Conservation (phyloP, 2,329 filamentous ascomycete genomes). For the Aspergillus ochraceoroseus region DNA sequence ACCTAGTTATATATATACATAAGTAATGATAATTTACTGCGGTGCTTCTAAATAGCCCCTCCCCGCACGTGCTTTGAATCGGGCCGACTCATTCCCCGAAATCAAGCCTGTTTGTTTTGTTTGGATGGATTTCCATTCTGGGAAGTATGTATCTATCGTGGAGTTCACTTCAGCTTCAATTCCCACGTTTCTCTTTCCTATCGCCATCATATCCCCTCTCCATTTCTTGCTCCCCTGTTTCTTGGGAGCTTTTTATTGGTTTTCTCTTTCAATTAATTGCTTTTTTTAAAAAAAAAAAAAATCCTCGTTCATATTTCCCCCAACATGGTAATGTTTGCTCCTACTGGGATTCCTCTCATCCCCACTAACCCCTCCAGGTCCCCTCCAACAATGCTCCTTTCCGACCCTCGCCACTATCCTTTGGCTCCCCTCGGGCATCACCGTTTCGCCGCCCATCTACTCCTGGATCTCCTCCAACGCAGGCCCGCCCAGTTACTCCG, state of each 20-base stretch:
- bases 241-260: too few relatives aligned
- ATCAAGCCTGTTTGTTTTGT: slow-evolving; percentile 22
- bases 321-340: slow-evolving; percentile 21
- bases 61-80: slow-evolving; percentile 21
- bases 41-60: too few relatives aligned
- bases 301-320: neutral
- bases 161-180: neutral
- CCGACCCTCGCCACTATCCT: slow-evolving; percentile 67
- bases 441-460: slow-evolving; percentile 63
- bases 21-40: too few relatives aligned
- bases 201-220: too few relatives aligned
- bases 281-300: neutral
- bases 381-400: slow-evolving; percentile 54
- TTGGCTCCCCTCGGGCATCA: slow-evolving; percentile 64
- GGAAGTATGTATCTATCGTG: slow-evolving; percentile 14
- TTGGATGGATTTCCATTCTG: slow-evolving; percentile 14
- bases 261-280: too few relatives aligned
- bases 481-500: slow-evolving; percentile 45
- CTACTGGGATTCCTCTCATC: neutral
- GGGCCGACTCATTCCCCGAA: slow-evolving; percentile 20
- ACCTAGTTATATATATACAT: too few relatives aligned
- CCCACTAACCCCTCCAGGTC: slow-evolving; percentile 22
- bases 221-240: too few relatives aligned
- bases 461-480: slow-evolving; percentile 58
- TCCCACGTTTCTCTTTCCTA: neutral